Evolutionary conservation across 345 rosid species (phyloP).

Genomic region (Brassica carinata): DNA sequence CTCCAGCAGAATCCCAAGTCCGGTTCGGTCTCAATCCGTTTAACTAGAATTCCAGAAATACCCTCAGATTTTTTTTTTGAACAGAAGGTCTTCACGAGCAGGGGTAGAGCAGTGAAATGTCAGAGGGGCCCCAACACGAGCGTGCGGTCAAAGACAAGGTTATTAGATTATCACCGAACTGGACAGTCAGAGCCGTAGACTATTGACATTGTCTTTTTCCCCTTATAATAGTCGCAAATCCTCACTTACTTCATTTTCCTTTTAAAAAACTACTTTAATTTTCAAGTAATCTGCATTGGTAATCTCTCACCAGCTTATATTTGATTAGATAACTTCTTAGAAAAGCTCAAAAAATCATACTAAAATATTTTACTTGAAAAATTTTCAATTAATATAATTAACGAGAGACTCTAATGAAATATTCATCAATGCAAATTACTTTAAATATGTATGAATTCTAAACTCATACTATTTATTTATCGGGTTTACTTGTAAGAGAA

Average conservation of each 20-base stretch:
- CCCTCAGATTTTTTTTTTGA: neutral
- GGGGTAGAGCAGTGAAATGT: constrained; percentile 34
- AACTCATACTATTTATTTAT: no score
- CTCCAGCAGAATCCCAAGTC: constrained; percentile 32
- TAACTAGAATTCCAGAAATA: neutral
- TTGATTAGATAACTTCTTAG: no score
- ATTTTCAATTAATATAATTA: no score
- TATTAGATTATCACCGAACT: constrained; percentile 35
- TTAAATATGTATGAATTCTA: no score
- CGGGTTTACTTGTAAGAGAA: no score
- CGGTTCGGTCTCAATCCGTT: constrained; percentile 26
- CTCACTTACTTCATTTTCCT: constrained; percentile 6
- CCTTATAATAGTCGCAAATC: constrained; percentile 20
- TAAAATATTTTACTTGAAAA: no score
- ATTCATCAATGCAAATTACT: no score
- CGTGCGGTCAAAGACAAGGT: constrained; percentile 47
- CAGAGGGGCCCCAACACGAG: constrained; percentile 42
- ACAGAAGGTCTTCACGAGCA: constrained; percentile 16
- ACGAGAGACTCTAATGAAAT: no score
- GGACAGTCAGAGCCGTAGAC: constrained; percentile 44
- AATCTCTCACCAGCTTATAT: no score
- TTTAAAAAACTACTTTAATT: neutral
- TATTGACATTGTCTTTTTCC: constrained; percentile 31
- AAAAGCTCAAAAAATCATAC: no score
- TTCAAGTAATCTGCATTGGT: no score